Base-by-base conservation (phyloP, 2,329 filamentous ascomycete species). In the Malbranchea zuffiana region DNA sequence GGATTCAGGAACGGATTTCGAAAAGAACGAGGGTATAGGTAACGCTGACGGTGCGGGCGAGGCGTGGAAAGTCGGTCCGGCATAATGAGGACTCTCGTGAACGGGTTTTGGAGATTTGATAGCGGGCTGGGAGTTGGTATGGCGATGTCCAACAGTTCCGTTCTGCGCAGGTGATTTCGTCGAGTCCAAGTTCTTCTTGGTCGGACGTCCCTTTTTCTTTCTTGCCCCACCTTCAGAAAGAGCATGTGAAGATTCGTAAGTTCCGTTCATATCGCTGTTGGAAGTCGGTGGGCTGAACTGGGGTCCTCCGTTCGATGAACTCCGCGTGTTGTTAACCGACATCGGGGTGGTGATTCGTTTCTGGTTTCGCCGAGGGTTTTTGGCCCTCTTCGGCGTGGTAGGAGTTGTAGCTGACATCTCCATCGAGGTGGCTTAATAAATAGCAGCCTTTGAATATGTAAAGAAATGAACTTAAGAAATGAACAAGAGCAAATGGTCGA, bases 31-130 rank as follows among this genome's bases (percentile, higher is more conserved):
- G 7, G 90, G 90, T 41, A 95, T 81, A 0, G 90, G 90, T 20
- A 98, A 68, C 16, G 85, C 78, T 6, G 86, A 92, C 0, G 90
- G 82, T 1, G 87, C 88, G 13, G 90, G 90, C 6, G 90, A 96
- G 26, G 86, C 83, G 59, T 95, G 87, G 58, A 96, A 98, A 4
- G 86, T 92, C 21, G 88, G 82, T 10, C 88, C 90, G 25, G 90
- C 90, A 61, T 94, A 98, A 30, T 59, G 57, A 8, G 57, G 46
- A 32, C 53, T 57, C 33, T 61, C 55, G 33, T 57, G 60, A 27
- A 50, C 23, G 8, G 61, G 61, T 19, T 60, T 59, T 32, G 60
- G 58, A 30, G 69, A 60, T 52, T 68, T 70, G 45, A 60, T 31
- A 49, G 53, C 48, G 43, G 59, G 47, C 46, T 56, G 52, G 16